These are phyloP conservation scores for Trebouxia sp. DNA, from an alignment of 139 green algal species.

Conservation along the genomic window DNA sequence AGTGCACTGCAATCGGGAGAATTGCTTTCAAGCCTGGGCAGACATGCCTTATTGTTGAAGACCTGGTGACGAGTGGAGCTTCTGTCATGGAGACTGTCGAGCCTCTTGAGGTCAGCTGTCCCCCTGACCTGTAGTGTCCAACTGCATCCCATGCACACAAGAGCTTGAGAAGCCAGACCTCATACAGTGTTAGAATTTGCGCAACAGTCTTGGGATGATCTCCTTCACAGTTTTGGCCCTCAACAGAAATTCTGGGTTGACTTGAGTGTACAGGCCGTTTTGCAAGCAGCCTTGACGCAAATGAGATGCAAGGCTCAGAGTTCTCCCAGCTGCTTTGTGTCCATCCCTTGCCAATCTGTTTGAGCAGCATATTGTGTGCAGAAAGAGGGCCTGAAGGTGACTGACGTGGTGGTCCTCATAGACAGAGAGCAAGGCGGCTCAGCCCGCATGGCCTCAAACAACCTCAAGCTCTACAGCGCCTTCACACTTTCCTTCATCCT, in stretches of 20 bases:
- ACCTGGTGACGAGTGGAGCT: slow-evolving; percentile 94
- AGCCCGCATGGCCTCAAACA: slow-evolving; percentile 68
- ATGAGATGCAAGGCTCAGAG: no score
- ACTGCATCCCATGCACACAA: no score
- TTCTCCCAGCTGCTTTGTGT: no score
- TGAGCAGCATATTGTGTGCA: slow-evolving; percentile 29
- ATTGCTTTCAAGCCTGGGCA: slow-evolving; percentile 81
- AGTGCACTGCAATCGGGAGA: no score
- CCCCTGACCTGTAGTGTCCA: not conserved
- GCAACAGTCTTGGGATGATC: no score
- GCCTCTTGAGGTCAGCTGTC: not conserved
- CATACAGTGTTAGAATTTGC: no score
- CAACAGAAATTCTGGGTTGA: no score
- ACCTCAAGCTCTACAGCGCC: slow-evolving; percentile 83
- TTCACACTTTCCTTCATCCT: slow-evolving; percentile 77
- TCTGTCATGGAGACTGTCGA: slow-evolving; percentile 76
- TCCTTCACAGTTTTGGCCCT: no score
- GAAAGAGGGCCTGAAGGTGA: slow-evolving; percentile 80
- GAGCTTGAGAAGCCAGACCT: no score
- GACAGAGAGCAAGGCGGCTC: slow-evolving; percentile 96
- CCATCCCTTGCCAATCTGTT: no score
- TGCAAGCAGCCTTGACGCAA: no score
- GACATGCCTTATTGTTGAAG: slow-evolving; percentile 94
- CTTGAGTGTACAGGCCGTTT: no score
- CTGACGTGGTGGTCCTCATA: slow-evolving; percentile 94